Evolutionary conservation across 1,284 basidiomycete species (phyloP).

Genomic region (Sporisorium graminicola): DNA sequence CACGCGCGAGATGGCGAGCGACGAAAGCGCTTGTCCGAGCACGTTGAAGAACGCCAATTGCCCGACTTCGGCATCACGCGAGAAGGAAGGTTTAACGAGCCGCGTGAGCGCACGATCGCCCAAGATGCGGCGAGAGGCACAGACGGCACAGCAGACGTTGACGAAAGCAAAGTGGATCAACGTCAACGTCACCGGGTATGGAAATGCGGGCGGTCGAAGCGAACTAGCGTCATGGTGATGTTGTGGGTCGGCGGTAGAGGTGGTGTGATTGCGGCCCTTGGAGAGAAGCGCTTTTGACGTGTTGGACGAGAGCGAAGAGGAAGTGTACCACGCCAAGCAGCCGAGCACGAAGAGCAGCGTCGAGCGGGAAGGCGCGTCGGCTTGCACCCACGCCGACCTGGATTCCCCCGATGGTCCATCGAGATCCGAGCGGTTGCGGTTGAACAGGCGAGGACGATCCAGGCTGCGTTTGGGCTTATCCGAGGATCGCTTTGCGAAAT

Average conservation of each 20-base stretch:
- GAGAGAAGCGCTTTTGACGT: conserved; percentile 86
- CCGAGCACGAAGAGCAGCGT: conserved; percentile 52
- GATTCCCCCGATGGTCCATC: background rate
- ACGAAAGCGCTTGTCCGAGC: conserved; percentile 96
- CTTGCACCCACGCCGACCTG: conserved; percentile 1
- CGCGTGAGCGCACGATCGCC: conserved; percentile 51
- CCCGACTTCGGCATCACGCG: conserved; percentile 82
- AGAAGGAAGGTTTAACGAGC: conserved; percentile 75
- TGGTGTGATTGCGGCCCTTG: conserved; percentile 1
- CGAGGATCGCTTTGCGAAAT: conserved; percentile 14
- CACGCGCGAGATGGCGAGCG: conserved; percentile 94
- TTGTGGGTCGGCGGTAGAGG: too few species aligned
- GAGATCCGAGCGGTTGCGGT: conserved; percentile 7
- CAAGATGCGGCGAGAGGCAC: conserved; percentile 48
- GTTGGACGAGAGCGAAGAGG: conserved; percentile 88
- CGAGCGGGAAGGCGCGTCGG: conserved; percentile 22
- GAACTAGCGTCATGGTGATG: background rate
- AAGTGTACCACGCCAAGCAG: conserved; percentile 70
- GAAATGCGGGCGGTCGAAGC: conserved; percentile 74
- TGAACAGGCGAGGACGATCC: conserved; percentile 33
- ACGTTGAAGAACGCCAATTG: conserved; percentile 93
- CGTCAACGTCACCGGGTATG: conserved; percentile 91
- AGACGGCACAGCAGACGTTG: conserved; percentile 82
- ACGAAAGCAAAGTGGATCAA: conserved; percentile 97
- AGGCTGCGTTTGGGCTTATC: conserved; percentile 17